Evolutionary conservation across 768 basidiomycete species (phyloP).

Genomic region (Boletus sp.): DNA sequence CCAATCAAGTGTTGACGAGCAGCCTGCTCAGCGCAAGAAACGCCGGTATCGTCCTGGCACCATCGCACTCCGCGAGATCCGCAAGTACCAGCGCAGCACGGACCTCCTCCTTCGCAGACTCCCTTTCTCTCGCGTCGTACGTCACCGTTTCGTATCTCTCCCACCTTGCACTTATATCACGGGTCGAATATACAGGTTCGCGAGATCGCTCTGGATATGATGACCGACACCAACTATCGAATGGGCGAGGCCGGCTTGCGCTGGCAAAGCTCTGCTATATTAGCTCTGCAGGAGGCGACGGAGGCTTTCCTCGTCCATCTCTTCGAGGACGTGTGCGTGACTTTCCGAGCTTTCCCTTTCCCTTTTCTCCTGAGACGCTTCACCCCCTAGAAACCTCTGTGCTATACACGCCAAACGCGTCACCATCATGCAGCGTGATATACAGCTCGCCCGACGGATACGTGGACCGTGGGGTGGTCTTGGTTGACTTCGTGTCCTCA

Average conservation of each 20-base stretch:
- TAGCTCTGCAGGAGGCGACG: constrained; percentile 95
- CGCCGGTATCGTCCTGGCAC: constrained; percentile 87
- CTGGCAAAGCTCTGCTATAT: constrained; percentile 93
- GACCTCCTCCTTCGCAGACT: constrained; percentile 84
- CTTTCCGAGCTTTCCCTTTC: not conserved
- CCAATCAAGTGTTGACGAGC: constrained; percentile 24
- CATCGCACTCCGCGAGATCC: constrained; percentile 85
- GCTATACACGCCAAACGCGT: constrained; percentile 98
- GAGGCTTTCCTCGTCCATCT: constrained; percentile 93
- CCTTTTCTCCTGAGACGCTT: constrained; percentile 1
- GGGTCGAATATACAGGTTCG: constrained; percentile 62
- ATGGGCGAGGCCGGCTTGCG: constrained; percentile 60
- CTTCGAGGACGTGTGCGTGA: constrained; percentile 95
- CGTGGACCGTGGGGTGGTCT: constrained; percentile 85
- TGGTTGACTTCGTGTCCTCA: constrained; percentile 34
- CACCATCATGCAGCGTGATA: constrained; percentile 96
- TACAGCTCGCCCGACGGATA: constrained; percentile 93
- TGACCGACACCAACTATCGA: constrained; percentile 66
- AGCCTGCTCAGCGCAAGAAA: constrained; percentile 39
- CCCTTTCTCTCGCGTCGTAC: constrained; percentile 88
- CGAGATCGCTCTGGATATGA: constrained; percentile 91
- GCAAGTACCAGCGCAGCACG: constrained; percentile 92
- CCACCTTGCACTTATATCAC: not conserved
- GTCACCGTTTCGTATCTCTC: constrained; percentile 29
- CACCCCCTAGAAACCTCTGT: constrained; percentile 75